Percentiles rank a stretch among this genome's conserved stretches.
phyloP scores from a whole-genome alignment of 2,329 filamentous ascomycete genomes.

The Mycosphaerella sp. region DNA sequence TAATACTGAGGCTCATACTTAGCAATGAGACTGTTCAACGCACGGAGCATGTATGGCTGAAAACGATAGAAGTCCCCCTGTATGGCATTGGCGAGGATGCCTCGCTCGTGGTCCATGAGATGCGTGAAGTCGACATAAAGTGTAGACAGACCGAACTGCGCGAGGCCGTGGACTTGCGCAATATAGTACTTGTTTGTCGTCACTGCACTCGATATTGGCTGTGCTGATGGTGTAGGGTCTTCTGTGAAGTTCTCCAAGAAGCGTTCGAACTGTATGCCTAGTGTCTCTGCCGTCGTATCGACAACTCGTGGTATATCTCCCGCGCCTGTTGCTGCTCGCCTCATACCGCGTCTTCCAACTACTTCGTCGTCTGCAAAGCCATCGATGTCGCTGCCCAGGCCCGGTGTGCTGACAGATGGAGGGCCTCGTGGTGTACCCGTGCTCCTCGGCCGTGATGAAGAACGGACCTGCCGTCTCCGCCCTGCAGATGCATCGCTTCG shows the following conservation, averaged over 20 bases:
- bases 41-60: slow-evolving; percentile 81
- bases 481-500: slow-evolving; percentile 35
- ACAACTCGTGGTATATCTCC: slow-evolving; percentile 63
- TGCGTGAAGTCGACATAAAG: slow-evolving; percentile 86
- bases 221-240: slow-evolving; percentile 58
- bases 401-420: slow-evolving; percentile 47
- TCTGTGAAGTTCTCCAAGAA: slow-evolving; percentile 74
- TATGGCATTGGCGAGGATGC: slow-evolving; percentile 76
- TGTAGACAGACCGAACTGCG: slow-evolving; percentile 68
- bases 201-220: slow-evolving; percentile 61
- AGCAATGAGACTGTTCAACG: slow-evolving; percentile 84
- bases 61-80: slow-evolving; percentile 92
- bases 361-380: slow-evolving; percentile 58
- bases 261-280: slow-evolving; percentile 70
- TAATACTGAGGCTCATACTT: slow-evolving; percentile 95
- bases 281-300: slow-evolving; percentile 66
- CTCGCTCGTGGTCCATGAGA: slow-evolving; percentile 68
- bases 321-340: slow-evolving; percentile 42
- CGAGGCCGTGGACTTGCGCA: slow-evolving; percentile 73
- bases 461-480: slow-evolving; percentile 35
- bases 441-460: slow-evolving; percentile 48
- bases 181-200: slow-evolving; percentile 80
- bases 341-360: slow-evolving; percentile 49
- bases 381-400: slow-evolving; percentile 51
- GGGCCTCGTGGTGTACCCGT: slow-evolving; percentile 37